Percentiles rank a stretch among this genome's conserved stretches.
Conservation (phyloP, 164 flowering plant species). For the Aristolochia californica region DNA sequence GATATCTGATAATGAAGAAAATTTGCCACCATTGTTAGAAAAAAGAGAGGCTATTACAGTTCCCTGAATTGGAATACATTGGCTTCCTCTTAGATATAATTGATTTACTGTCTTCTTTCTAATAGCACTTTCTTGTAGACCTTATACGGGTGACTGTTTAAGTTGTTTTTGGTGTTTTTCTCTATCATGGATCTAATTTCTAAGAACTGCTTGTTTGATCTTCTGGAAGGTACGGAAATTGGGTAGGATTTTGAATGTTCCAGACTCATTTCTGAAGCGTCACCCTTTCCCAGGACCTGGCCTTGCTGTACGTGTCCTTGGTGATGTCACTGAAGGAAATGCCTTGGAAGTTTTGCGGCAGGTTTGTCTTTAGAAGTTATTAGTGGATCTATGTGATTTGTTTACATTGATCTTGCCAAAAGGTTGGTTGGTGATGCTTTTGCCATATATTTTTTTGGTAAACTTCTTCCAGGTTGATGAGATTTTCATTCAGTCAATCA, state of each 20-base stretch:
- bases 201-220: background rate
- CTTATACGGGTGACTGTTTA: background rate
- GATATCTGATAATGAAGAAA: too few relatives aligned
- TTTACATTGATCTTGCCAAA: background rate
- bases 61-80: background rate
- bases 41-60: too few relatives aligned
- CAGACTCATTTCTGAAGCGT: conserved; percentile 71
- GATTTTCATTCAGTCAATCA: conserved; percentile 87
- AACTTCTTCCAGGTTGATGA: conserved; percentile 68
- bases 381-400: background rate
- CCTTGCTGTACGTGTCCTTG: conserved; percentile 88
- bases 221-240: conserved; percentile 67
- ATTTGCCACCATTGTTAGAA: too few relatives aligned
- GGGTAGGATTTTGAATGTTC: conserved; percentile 79
- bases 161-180: background rate
- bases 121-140: background rate
- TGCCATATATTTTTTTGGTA: background rate
- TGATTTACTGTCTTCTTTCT: background rate
- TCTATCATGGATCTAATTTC: too few relatives aligned
- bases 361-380: conserved; percentile 27
- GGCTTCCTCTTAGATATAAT: background rate
- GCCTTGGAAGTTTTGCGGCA: conserved; percentile 75
- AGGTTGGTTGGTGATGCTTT: background rate
- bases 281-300: conserved; percentile 99
- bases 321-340: conserved; percentile 87